Evolutionary conservation across 2,329 filamentous ascomycete genomes (phyloP).

Genomic region (Cryoendolithus antarcticus): DNA sequence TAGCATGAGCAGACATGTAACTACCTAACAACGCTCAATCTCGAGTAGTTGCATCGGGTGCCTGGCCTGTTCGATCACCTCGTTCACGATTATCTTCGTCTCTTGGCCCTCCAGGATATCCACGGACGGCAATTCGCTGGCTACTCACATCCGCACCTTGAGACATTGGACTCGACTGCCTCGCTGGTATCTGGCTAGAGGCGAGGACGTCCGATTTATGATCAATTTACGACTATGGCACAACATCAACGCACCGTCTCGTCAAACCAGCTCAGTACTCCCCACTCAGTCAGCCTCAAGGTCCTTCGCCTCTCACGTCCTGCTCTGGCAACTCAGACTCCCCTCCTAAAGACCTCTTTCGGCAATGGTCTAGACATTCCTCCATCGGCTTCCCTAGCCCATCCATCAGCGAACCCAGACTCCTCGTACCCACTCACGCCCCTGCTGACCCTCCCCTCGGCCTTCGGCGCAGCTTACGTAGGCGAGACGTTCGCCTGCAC

Average conservation of each 20-base stretch:
- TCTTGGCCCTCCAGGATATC: no score
- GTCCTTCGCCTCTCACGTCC: constrained; percentile 73
- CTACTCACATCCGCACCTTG: no score
- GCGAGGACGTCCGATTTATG: no score
- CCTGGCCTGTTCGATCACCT: no score
- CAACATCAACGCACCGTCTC: neutral
- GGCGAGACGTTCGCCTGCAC: constrained; percentile 93
- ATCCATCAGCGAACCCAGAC: constrained; percentile 40
- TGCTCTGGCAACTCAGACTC: constrained; percentile 59
- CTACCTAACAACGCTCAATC: no score
- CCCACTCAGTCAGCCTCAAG: constrained; percentile 76
- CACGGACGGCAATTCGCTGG: no score
- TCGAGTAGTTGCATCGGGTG: no score
- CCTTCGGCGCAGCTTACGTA: constrained; percentile 89
- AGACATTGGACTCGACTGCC: no score
- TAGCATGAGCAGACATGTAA: no score
- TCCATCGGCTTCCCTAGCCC: constrained; percentile 60
- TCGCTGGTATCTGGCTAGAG: no score
- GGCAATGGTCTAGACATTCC: constrained; percentile 38
- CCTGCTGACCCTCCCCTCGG: constrained; percentile 69
- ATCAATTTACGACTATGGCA: neutral
- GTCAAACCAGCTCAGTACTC: constrained; percentile 20
- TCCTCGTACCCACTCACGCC: constrained; percentile 45
- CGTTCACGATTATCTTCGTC: no score
- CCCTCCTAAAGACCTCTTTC: constrained; percentile 41